Base-by-base conservation (phyloP, 2,329 filamentous ascomycete genomes). In the Ophiostoma himal-ulmi region DNA sequence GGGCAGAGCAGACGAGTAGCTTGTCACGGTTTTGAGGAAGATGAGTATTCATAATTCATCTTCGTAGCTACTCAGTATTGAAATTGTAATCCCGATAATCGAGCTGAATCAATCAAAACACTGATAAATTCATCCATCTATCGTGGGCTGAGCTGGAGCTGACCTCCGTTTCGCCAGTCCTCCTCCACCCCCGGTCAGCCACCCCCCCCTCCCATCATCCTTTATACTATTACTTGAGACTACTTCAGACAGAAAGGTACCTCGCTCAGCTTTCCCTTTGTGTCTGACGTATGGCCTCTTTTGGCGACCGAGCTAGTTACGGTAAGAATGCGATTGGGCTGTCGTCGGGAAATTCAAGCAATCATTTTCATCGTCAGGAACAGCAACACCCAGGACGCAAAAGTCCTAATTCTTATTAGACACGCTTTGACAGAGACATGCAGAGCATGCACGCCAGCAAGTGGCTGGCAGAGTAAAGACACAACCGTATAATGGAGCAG, bases 121-220 rank as follows among this genome's bases (percentile, higher is more conserved):
- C 37, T 20, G 44, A 48, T 48, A n/a, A 48, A 48, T 6, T n/a
- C 44, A n/a, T 39, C 7, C 7, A 8, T n/a, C n/a, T 13, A 44
- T 14, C 7, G n/a, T 22, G 22, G 52, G 8, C 48, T 3, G 39
- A 44, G 11, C 39, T 44, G 39, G n/a, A 26, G 52, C 52, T 57
- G 52, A 57, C 52, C 52, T 26, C 52, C 52, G 52, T 57, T 57
- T 57, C 52, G 22, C 52, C 52, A 57, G 52, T 54, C 48, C n/a
- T 26, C n/a, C n/a, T 57, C 52, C 52, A 26, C 52, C 44, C 14
- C 44, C 52, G 5, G 20, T 5, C 52, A 22, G 10, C 22, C 52
- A 30, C 22, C 52, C n/a, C 5, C n/a, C 22, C n/a, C 2, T 57
- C 17, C n/a, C 13, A 30, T 13, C 3, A 30, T 30, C 30, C 30